These are phyloP conservation scores for Balamuthia mandrillaris DNA, from an alignment of 208 protist species.

Conservation along the genomic window DNA sequence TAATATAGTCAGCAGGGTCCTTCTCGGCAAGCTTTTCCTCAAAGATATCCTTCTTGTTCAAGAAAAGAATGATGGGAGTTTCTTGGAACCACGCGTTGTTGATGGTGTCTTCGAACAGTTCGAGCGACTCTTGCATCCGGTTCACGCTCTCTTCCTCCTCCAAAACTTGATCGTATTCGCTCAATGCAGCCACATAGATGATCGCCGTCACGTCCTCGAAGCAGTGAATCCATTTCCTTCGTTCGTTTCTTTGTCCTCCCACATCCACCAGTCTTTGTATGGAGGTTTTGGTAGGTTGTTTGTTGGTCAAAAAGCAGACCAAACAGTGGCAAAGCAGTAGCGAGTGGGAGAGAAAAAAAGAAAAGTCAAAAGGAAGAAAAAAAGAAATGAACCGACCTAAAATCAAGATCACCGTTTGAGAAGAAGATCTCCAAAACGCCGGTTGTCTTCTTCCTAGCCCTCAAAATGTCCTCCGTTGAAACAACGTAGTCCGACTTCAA, in stretches of 20 bases:
- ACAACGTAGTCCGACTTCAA: slow-evolving; percentile 62
- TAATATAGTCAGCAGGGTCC: slow-evolving; percentile 58
- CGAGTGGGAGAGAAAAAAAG: neutral
- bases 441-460: slow-evolving; percentile 75
- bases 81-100: slow-evolving; percentile 72
- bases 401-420: slow-evolving; percentile 53
- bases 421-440: slow-evolving; percentile 81
- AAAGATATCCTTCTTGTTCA: slow-evolving; percentile 84
- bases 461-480: slow-evolving; percentile 73
- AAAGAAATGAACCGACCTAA: slow-evolving; percentile 38
- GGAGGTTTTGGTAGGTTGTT: too few species aligned
- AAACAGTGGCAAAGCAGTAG: neutral
- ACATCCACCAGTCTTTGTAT: slow-evolving; percentile 69
- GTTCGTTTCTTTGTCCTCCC: slow-evolving; percentile 77
- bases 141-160: slow-evolving; percentile 70
- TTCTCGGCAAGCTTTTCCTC: slow-evolving; percentile 69
- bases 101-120: slow-evolving; percentile 78
- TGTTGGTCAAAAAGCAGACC: too few species aligned
- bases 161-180: slow-evolving; percentile 65
- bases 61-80: slow-evolving; percentile 77
- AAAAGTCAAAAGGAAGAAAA: neutral
- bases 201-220: slow-evolving; percentile 80
- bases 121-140: slow-evolving; percentile 77
- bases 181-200: slow-evolving; percentile 69
- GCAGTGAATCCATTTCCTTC: slow-evolving; percentile 83